A percentile compares a stretch with the other conserved stretches of the same genome.
phyloP scores from a whole-genome alignment of 2,329 filamentous ascomycete genomes.

The Colletotrichum sansevieriae region DNA sequence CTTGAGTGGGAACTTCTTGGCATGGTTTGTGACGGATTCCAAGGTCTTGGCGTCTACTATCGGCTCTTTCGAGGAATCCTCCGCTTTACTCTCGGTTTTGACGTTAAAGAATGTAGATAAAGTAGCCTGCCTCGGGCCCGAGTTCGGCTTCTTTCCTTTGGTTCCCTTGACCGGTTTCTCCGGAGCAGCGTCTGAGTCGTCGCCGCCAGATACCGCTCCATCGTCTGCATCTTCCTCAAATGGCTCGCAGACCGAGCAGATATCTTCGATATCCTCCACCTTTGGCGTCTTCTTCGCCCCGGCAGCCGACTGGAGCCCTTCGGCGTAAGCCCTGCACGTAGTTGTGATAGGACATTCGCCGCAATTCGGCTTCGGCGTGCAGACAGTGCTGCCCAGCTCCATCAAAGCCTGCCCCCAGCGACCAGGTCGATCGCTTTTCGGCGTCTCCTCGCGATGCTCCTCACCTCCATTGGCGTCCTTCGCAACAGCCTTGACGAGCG shows the following conservation, averaged over 20 bases:
- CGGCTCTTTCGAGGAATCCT: constrained; percentile 13
- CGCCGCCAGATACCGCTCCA: constrained; percentile 40
- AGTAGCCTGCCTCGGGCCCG: constrained; percentile 48
- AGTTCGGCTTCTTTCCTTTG: constrained; percentile 14
- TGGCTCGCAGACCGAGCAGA: constrained; percentile 62
- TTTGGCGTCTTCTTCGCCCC: constrained; percentile 42
- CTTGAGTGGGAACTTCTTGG: constrained; percentile 65
- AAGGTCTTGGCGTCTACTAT: constrained; percentile 43
- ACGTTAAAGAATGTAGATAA: constrained; percentile 53
- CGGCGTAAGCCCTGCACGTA: constrained; percentile 65
- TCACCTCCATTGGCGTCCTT: constrained; percentile 48
- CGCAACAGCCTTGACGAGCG: constrained; percentile 66
- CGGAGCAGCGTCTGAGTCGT: constrained; percentile 13
- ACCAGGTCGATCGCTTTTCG: constrained; percentile 65
- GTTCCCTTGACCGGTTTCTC: constrained; percentile 37
- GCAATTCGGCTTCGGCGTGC: constrained; percentile 71
- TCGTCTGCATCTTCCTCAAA: constrained; percentile 54
- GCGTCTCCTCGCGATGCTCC: constrained; percentile 42
- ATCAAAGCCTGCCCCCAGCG: constrained; percentile 75
- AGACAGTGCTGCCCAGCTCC: constrained; percentile 75
- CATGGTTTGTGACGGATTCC: constrained; percentile 58
- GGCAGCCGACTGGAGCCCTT: constrained; percentile 55
- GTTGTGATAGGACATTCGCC: constrained; percentile 62
- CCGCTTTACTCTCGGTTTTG: constrained; percentile 42
- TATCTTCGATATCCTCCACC: constrained; percentile 63